Evolutionary conservation across 139 green algal genomes (phyloP).

Genomic region (Gonium pectorale): DNA sequence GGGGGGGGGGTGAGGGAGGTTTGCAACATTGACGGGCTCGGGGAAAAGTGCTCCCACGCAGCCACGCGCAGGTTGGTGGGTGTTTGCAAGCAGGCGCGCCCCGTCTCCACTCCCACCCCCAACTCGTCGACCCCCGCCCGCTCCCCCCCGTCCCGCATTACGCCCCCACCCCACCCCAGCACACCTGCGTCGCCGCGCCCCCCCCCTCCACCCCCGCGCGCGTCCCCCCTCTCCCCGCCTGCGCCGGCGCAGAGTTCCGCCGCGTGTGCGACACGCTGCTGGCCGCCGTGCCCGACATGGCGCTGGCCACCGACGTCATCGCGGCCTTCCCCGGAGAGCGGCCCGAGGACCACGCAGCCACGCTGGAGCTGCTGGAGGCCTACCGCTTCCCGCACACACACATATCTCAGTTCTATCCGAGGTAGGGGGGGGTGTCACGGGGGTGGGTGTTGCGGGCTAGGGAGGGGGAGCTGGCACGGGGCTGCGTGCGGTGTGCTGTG

Average conservation of each 20-base stretch:
- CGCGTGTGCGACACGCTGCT: slow-evolving; percentile 83
- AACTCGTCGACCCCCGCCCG: no score
- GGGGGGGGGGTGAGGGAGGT: no score
- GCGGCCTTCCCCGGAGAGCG: slow-evolving; percentile 82
- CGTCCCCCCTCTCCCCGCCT: neutral
- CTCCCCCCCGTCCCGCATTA: no score
- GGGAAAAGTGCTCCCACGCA: no score
- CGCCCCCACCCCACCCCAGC: no score
- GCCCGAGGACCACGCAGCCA: slow-evolving; percentile 80
- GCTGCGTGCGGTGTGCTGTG: no score
- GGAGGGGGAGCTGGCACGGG: neutral
- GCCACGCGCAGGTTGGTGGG: no score
- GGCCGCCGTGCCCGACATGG: slow-evolving; percentile 72
- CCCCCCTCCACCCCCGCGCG: neutral
- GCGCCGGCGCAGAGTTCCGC: slow-evolving; percentile 68
- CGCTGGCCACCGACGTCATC: slow-evolving; percentile 97
- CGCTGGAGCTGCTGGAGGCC: slow-evolving; percentile 83
- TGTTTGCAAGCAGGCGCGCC: no score
- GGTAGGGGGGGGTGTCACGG: slow-evolving; percentile 25
- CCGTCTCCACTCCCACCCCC: no score
- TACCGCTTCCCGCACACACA: slow-evolving; percentile 89
- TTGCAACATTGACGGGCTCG: no score
- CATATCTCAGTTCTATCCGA: slow-evolving; percentile 94
- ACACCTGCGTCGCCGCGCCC: no score
- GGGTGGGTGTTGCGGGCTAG: slow-evolving; percentile 55